Evolutionary conservation across 2,329 filamentous ascomycete genomes (phyloP), one percentile per base, ranked within the genome.

Genomic region (Sporothrix dimorphospora): DNA sequence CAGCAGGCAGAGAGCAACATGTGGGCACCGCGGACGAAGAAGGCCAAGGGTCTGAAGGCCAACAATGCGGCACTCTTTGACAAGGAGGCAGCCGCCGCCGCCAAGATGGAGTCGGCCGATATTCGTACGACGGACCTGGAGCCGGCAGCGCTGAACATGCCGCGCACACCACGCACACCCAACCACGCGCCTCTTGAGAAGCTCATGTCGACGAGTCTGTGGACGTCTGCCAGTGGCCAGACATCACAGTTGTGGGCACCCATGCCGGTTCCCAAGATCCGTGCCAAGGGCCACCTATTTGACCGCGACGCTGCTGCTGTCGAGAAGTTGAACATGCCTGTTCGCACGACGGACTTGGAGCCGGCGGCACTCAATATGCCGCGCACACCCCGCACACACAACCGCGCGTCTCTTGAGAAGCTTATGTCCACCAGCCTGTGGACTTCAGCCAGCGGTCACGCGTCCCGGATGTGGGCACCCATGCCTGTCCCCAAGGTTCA

Each of bases 301-400:
- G 74, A 75, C 61, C 69, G 69, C 8, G 70, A 73, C 4, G 73
- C 21, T 8, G 74, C 72, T 1, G 73, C 73, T 1, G 49, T 24
- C 9, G 51, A 68, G 42, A 72, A 72, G 65, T 12, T 69, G 47
- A 53, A 19, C 47, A 21, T 8, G 16, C 67, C 72, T 21, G 51
- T 59, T 24, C 76, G 77, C 38, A 75, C 73, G 11, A 78, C 76
- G 7, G 40, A 67, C 7, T 67, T 42, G n/a, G 73, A 74, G 45
- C 75, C 75, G 7, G 76, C 79, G 45, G 81, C 79, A 14, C 73
- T 80, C 34, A 53, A 72, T 45, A 78, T 80, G 75, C 69, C 71
- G 7, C 78, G 78, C 59, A 79, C 76, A 68, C 73, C 77, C 24
- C 79, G 79, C 24, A 49, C 42, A 4, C 63, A 8, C 6, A 49